phyloP scores from a whole-genome alignment of 257 asterid species.

The Asclepias syriaca region DNA sequence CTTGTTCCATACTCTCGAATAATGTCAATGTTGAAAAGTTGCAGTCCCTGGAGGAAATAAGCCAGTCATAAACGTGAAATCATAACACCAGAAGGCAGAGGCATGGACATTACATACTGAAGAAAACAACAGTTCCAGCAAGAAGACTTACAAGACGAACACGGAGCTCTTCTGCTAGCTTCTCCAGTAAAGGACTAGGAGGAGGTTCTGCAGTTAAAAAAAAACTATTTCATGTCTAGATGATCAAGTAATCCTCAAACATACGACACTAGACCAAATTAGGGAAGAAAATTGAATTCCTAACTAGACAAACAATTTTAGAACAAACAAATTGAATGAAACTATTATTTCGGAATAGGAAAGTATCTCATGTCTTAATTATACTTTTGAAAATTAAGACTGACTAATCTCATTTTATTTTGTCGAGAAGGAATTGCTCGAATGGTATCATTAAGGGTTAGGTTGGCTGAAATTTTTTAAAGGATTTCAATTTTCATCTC shows the following conservation, averaged over 20 bases:
- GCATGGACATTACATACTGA: neutral
- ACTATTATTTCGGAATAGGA: too few relatives aligned
- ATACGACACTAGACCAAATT: neutral
- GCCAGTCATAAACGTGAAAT: neutral
- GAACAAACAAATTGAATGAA: too few relatives aligned
- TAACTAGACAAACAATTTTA: too few relatives aligned
- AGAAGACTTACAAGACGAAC: constrained; percentile 48
- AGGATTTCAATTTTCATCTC: too few relatives aligned
- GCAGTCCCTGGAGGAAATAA: constrained; percentile 57
- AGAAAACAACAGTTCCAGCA: too few relatives aligned
- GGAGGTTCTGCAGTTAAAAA: constrained; percentile 61
- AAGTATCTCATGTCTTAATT: too few relatives aligned
- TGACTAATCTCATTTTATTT: too few relatives aligned
- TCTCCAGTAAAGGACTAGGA: constrained; percentile 78
- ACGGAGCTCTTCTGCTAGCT: constrained; percentile 77
- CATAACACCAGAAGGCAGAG: neutral
- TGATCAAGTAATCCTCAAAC: neutral
- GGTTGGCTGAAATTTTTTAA: too few relatives aligned
- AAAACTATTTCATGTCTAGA: constrained; percentile 1
- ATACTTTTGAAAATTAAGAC: too few relatives aligned
- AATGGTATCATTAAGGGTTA: too few relatives aligned
- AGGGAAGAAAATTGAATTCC: too few relatives aligned
- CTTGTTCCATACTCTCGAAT: constrained; percentile 81
- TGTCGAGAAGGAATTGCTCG: too few relatives aligned
- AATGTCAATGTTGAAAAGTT: constrained; percentile 85